A percentile compares a stretch with the other conserved stretches of the same genome.
These are phyloP conservation scores for Falciphora oryzae DNA, from an alignment of 2,329 filamentous ascomycete species.

Conservation along the genomic window DNA sequence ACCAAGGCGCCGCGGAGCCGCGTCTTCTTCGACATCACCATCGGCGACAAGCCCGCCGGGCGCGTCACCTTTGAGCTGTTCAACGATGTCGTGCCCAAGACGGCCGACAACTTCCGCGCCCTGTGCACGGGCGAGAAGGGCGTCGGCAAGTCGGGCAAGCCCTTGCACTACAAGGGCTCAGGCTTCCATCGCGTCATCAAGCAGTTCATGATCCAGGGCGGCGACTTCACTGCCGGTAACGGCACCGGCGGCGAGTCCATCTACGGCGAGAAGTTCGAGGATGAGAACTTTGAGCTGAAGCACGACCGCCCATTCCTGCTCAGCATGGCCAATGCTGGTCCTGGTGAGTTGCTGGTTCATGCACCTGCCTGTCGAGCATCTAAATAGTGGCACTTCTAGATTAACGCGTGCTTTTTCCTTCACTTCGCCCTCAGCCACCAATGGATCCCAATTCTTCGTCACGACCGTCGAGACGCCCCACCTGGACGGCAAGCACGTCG, in stretches of 20 bases:
- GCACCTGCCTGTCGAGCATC: neutral
- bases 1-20: constrained; percentile 56
- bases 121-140: constrained; percentile 96
- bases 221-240: constrained; percentile 92
- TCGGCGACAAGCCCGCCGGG: constrained; percentile 67
- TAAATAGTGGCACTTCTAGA: constrained; percentile 5
- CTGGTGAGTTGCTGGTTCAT: constrained; percentile 50
- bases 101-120: constrained; percentile 90
- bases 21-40: constrained; percentile 89
- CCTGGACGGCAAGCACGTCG: constrained; percentile 89
- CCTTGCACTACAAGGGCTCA: constrained; percentile 88
- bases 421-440: constrained; percentile 57
- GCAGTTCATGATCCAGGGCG: constrained; percentile 97
- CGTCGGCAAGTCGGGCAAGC: constrained; percentile 71
- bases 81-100: constrained; percentile 77
- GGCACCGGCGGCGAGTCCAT: constrained; percentile 96
- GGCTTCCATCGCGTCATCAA: constrained; percentile 96
- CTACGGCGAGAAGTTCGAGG: constrained; percentile 94
- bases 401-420: neutral
- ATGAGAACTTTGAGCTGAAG: constrained; percentile 91
- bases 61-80: constrained; percentile 84
- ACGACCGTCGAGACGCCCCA: constrained; percentile 94
- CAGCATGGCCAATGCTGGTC: constrained; percentile 96
- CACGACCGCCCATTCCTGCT: constrained; percentile 91
- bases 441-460: constrained; percentile 97